Evolutionary conservation across 495 filamentous ascomycete genomes (phyloP).

Genomic region (Penicillium pulvis): DNA sequence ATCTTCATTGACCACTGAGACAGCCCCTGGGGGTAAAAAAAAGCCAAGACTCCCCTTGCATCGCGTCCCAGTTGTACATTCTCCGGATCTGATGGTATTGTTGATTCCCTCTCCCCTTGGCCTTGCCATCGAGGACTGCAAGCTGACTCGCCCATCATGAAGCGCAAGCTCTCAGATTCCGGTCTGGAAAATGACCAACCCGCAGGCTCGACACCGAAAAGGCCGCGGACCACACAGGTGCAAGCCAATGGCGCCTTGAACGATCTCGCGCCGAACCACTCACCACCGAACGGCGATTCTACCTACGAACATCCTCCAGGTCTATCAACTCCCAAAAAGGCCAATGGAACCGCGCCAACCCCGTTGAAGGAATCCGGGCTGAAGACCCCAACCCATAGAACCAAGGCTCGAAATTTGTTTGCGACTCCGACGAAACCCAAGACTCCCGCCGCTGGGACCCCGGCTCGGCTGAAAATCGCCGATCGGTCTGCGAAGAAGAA

Average conservation of each 20-base stretch:
- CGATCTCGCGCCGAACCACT: conserved; percentile 24
- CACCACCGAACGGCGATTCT: conserved; percentile 23
- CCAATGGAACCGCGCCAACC: conserved; percentile 33
- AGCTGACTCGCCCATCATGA: conserved; percentile 38
- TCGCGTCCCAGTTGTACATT: conserved; percentile 32
- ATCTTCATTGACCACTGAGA: conserved; percentile 8
- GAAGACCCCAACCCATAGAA: conserved; percentile 46
- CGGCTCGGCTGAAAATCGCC: conserved; percentile 63
- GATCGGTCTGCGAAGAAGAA: conserved; percentile 87
- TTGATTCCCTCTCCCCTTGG: conserved; percentile 26
- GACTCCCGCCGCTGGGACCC: conserved; percentile 39
- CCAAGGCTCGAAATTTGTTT: conserved; percentile 44
- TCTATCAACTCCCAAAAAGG: conserved; percentile 44
- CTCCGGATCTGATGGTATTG: conserved; percentile 45
- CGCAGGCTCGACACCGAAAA: conserved; percentile 46
- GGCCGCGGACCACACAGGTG: conserved; percentile 30
- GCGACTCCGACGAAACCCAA: conserved; percentile 43
- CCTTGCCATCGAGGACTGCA: conserved; percentile 13
- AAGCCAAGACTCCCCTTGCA: conserved; percentile 25
- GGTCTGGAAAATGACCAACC: conserved; percentile 38
- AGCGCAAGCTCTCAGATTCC: conserved; percentile 50
- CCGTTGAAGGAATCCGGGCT: conserved; percentile 45
- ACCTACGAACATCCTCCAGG: conserved; percentile 32
- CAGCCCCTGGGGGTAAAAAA: conserved; percentile 8
- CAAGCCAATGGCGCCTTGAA: conserved; percentile 34